These are phyloP conservation scores for Paramecium sonneborni DNA, from an alignment of 73 alveolate genomes.

Conservation along the genomic window DNA sequence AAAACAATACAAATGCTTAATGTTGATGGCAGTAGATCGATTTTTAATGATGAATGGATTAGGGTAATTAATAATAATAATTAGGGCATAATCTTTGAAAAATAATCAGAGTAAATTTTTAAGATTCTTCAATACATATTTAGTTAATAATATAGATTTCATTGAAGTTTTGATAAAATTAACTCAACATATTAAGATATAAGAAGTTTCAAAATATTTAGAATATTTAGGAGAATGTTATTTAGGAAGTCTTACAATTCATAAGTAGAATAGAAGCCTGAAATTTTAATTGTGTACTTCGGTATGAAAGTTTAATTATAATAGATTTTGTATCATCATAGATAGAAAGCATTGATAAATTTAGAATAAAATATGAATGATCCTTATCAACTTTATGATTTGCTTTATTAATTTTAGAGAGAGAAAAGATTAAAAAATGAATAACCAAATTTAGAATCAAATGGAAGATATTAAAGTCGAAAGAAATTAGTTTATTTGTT, in stretches of 20 bases:
- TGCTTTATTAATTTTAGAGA: not conserved
- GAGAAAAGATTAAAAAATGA: not conserved
- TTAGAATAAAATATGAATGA: not conserved
- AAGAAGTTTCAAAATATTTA: not conserved
- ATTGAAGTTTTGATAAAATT: not conserved
- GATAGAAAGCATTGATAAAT: not conserved
- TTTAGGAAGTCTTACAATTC: not conserved
- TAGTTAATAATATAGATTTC: not conserved
- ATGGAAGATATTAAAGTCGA: not conserved
- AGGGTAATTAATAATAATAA: not conserved
- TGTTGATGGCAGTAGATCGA: not conserved
- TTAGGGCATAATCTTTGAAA: not conserved
- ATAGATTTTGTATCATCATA: not conserved
- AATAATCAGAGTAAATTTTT: not conserved
- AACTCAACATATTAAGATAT: not conserved
- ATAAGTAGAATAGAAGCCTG: not conserved
- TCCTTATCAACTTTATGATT: not conserved
- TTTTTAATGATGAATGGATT: conserved; percentile 22
- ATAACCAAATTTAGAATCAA: too few species aligned
- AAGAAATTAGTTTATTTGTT: not conserved
- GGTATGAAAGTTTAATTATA: not conserved
- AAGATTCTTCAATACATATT: not conserved
- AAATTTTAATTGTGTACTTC: not conserved
- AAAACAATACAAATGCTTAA: not conserved
- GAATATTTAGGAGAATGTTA: not conserved